A percentile compares a stretch with the other conserved stretches of the same genome.
Evolutionary conservation across 352 stramenopile genomes (phyloP).

Genomic region (Hyaloperonospora arabidopsidis): DNA sequence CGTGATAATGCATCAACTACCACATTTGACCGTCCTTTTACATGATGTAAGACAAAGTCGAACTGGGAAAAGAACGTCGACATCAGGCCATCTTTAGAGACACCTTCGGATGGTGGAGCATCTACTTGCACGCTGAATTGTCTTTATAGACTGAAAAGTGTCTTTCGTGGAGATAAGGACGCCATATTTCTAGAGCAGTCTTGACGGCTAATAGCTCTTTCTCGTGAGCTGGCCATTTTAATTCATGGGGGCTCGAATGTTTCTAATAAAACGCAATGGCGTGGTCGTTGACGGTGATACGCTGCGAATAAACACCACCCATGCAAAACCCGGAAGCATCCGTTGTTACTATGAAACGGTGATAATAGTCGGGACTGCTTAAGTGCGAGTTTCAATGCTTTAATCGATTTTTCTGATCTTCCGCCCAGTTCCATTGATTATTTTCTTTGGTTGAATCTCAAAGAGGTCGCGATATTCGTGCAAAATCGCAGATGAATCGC

Average conservation of each 20-base stretch:
- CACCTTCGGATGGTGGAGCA: constrained; percentile 7
- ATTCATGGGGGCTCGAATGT: too few species aligned
- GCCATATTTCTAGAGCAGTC: background rate
- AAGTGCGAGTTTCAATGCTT: too few species aligned
- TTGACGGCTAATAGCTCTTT: constrained; percentile 1
- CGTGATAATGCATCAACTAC: constrained; percentile 1
- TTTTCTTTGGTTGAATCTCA: background rate
- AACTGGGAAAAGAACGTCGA: constrained; percentile 9
- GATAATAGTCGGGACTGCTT: too few species aligned
- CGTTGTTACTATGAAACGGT: too few species aligned
- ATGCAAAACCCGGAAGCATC: too few species aligned
- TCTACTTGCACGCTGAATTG: constrained; percentile 4
- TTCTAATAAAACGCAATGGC: too few species aligned
- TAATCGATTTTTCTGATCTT: too few species aligned
- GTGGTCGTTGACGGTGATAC: too few species aligned
- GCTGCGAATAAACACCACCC: too few species aligned
- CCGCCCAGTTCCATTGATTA: too few species aligned
- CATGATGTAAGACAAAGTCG: constrained; percentile 3
- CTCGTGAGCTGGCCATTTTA: background rate
- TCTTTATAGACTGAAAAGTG: constrained; percentile 3
- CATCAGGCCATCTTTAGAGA: constrained; percentile 3
- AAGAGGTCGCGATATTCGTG: background rate
- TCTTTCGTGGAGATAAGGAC: background rate
- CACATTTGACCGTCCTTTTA: constrained; percentile 3
- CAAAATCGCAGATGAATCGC: too few species aligned